Percentiles rank a stretch among this genome's conserved stretches.
Evolutionary conservation across 495 filamentous ascomycete genomes (phyloP).

Genomic region (Daldinia childiae): DNA sequence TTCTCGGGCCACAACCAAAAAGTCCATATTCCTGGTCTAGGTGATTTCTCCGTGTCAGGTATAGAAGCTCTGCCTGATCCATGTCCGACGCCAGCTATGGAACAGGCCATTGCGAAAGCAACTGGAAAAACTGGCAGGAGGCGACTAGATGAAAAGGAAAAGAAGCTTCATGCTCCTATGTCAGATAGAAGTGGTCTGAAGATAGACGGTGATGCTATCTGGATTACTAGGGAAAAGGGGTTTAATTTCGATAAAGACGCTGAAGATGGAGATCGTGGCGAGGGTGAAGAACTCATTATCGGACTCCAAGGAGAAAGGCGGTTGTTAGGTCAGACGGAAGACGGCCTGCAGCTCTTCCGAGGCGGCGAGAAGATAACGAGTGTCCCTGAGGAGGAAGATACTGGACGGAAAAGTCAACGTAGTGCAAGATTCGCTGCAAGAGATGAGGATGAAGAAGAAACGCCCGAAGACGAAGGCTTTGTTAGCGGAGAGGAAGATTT

Average conservation of each 20-base stretch:
- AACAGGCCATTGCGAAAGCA: constrained; percentile 81
- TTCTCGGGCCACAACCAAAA: constrained; percentile 86
- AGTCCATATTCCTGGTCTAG: constrained; percentile 92
- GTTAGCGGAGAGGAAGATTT: constrained; percentile 69
- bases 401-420: constrained; percentile 76
- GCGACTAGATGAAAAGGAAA: constrained; percentile 92
- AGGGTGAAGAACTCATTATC: constrained; percentile 93
- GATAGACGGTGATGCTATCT: constrained; percentile 67
- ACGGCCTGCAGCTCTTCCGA: constrained; percentile 84
- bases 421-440: constrained; percentile 70
- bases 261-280: constrained; percentile 75
- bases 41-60: constrained; percentile 84
- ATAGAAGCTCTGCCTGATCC: constrained; percentile 93
- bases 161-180: constrained; percentile 95
- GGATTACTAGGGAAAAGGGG: constrained; percentile 66
- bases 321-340: constrained; percentile 81
- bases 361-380: constrained; percentile 74
- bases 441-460: constrained; percentile 65
- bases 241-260: constrained; percentile 80
- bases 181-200: constrained; percentile 93
- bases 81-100: constrained; percentile 91
- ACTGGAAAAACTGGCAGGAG: constrained; percentile 80
- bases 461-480: constrained; percentile 67
- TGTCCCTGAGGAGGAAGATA: constrained; percentile 67
- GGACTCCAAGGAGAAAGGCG: constrained; percentile 84